Base-by-base conservation (phyloP, 345 rosid genomes). In the Salix dunnii region DNA sequence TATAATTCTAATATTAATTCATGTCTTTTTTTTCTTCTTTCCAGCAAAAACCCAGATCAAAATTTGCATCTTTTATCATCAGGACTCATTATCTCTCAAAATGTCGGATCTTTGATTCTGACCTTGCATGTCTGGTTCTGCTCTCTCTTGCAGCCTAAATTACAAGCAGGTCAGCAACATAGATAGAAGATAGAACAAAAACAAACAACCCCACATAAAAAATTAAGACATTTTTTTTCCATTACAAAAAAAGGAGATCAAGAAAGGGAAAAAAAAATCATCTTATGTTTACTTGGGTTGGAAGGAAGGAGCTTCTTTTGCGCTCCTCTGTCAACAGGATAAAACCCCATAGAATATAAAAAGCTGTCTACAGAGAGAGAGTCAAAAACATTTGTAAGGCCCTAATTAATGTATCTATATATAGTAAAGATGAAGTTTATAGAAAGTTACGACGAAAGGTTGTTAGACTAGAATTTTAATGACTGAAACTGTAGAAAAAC, bases 21-120 rank as follows among this genome's bases (percentile, higher is more conserved):
- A 51, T 25, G 31, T 60, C 70, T 67, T 70, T 67, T 67, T 33
- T 62, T 58, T 74, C 73, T 78, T 74, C 84, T 68, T 78, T 55
- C 79, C 25, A 36, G 69, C 79, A 71, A 72, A 83, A 82, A 82
- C 82, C 81, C 86, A 81, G 82, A 84, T 87, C 82, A 85, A 75
- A 78, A 77, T 48, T 74, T 63, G 80, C 82, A 82, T 75, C 67
- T 75, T 65, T 67, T 61, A 33, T 74, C 64, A 20, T 66, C 66
- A 10, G 21, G 11, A 53, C 31, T 61, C 67, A 77, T 73, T 48
- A 30, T 69, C 62, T 53, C 73, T 23, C 70, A 71, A 62, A 68
- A 64, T 53, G 67, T 31, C 67, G 76, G 62, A 36, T 31, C 73
- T 68, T 40, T 6, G 38, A 75, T 43, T 61, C 71, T 78, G 11